These are phyloP conservation scores for Cardiospermum halicacabum DNA, from an alignment of 345 rosid genomes.

Conservation along the genomic window DNA sequence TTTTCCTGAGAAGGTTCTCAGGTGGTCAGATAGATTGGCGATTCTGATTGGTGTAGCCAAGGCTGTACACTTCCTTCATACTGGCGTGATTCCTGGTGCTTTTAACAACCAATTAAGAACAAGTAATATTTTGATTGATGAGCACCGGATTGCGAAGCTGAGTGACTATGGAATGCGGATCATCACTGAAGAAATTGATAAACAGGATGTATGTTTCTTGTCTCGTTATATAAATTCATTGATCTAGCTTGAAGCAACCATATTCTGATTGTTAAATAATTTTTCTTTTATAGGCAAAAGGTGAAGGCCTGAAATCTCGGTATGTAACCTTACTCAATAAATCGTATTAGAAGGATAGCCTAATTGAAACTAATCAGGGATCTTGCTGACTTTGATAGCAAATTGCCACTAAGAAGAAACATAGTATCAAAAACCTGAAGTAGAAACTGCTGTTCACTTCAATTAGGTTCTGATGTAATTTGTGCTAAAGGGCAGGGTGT, in stretches of 20 bases:
- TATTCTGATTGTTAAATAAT: conserved; percentile 7
- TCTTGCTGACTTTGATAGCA: background rate
- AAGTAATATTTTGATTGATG: conserved; percentile 79
- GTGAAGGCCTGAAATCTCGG: conserved; percentile 54
- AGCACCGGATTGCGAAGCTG: conserved; percentile 81
- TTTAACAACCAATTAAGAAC: conserved; percentile 70
- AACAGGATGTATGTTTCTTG: conserved; percentile 48
- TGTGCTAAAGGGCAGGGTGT: background rate
- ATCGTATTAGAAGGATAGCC: background rate
- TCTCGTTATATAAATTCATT: conserved; percentile 2
- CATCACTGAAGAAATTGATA: conserved; percentile 62
- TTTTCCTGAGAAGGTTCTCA: conserved; percentile 62
- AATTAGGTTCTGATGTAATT: background rate
- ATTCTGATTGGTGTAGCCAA: conserved; percentile 83
- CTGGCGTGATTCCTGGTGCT: conserved; percentile 76
- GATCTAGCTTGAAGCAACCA: conserved; percentile 9
- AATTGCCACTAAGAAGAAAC: background rate
- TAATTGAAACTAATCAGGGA: background rate
- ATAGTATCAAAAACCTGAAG: background rate
- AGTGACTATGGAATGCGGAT: conserved; percentile 88
- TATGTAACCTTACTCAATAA: conserved; percentile 17
- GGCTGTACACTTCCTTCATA: conserved; percentile 92
- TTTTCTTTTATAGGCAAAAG: conserved; percentile 53
- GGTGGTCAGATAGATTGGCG: conserved; percentile 80
- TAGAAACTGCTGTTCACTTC: background rate